phyloP scores from a whole-genome alignment of 192 early-diverging fungal genomes.

The Podila epicladia region DNA sequence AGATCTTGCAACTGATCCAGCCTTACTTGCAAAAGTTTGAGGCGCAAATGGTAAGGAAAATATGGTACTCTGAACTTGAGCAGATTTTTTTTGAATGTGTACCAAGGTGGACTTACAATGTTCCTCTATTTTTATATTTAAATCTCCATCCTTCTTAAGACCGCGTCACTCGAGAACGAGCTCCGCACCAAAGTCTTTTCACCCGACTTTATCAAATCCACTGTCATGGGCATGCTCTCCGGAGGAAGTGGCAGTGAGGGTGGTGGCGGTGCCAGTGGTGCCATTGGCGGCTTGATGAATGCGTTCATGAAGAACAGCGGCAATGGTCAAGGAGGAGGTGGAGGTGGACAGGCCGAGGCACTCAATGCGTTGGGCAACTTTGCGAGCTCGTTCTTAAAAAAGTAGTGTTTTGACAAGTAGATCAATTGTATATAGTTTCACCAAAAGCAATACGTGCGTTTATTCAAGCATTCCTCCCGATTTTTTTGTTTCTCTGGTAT shows the following conservation, averaged over 20 bases:
- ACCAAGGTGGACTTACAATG: not conserved
- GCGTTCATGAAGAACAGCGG: slow-evolving; percentile 23
- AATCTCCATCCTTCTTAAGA: slow-evolving; percentile 4
- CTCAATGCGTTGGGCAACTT: not conserved
- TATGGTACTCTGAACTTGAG: not conserved
- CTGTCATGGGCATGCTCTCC: slow-evolving; percentile 23
- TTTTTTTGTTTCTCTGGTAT: not conserved
- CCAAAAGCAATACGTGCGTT: too few relatives aligned
- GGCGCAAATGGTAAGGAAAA: slow-evolving; percentile 29
- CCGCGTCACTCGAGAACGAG: slow-evolving; percentile 19
- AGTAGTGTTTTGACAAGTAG: not conserved
- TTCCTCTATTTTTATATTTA: not conserved
- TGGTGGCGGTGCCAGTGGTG: not conserved
- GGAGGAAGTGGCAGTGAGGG: slow-evolving; percentile 6
- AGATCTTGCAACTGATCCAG: slow-evolving; percentile 23
- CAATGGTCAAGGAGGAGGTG: not conserved
- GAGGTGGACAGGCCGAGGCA: not conserved
- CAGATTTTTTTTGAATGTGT: not conserved
- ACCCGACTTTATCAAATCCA: slow-evolving; percentile 35
- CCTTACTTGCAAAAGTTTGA: slow-evolving; percentile 41
- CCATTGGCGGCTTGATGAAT: slow-evolving; percentile 17
- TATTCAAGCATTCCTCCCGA: not conserved
- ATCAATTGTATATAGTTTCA: too few relatives aligned
- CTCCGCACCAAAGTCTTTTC: slow-evolving; percentile 46
- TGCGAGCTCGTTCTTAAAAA: not conserved